Conservation (phyloP, 768 basidiomycete genomes). For the Psilocybe azurescens region DNA sequence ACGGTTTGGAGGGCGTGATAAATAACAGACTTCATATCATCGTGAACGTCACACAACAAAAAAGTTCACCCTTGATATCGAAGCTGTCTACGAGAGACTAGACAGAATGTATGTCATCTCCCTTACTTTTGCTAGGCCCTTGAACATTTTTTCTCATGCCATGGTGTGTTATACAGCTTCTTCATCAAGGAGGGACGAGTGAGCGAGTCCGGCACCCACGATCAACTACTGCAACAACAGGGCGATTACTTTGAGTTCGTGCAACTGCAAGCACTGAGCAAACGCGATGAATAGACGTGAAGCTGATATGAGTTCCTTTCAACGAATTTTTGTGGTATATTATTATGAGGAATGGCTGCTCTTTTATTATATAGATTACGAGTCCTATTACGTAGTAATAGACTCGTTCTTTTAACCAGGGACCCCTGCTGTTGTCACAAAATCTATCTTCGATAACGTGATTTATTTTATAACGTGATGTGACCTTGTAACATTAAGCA, state of each 20-base stretch:
- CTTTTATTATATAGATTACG: too few relatives aligned
- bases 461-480: too few relatives aligned
- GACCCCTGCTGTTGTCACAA: too few relatives aligned
- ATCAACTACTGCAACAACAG: slow-evolving; percentile 68
- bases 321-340: slow-evolving; percentile 17
- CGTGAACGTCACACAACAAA: too few relatives aligned
- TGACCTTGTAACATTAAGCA: too few relatives aligned
- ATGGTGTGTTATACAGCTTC: slow-evolving; percentile 54
- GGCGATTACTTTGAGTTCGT: slow-evolving; percentile 88
- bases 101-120: slow-evolving; percentile 73
- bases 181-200: slow-evolving; percentile 89
- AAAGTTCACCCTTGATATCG: too few relatives aligned
- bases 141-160: slow-evolving; percentile 13
- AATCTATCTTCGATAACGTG: too few relatives aligned
- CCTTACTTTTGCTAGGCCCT: slow-evolving; percentile 14
- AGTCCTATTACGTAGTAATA: too few relatives aligned
- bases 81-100: too few relatives aligned
- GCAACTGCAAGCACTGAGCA: slow-evolving; percentile 81
- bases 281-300: slow-evolving; percentile 39
- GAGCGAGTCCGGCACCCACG: slow-evolving; percentile 87
- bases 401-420: too few relatives aligned
- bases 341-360: slow-evolving; percentile 5
- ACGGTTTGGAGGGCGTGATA: too few relatives aligned
- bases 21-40: too few relatives aligned
- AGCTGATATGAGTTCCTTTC: neutral